A percentile compares a stretch with the other conserved stretches of the same genome.
Conservation (phyloP, 2,329 filamentous ascomycete genomes). For the Parastagonospora nodorum region DNA sequence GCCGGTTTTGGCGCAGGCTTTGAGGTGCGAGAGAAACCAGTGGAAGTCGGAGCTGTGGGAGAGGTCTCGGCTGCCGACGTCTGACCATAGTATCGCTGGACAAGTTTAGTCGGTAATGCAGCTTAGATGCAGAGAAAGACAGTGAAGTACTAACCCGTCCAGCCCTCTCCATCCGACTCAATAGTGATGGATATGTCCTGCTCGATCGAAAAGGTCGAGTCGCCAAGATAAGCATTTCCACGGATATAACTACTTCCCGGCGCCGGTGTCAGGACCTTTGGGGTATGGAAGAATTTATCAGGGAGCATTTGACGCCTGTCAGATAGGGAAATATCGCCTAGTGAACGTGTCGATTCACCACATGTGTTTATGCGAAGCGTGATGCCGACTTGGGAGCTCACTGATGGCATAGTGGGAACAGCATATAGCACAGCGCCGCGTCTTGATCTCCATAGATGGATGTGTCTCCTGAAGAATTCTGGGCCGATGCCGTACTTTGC, state of each 20-base stretch:
- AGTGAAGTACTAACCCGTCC: conserved; percentile 4
- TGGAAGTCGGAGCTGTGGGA: conserved; percentile 1
- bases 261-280: neutral
- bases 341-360: neutral
- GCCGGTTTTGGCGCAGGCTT: neutral
- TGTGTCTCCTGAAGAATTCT: conserved; percentile 11
- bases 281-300: neutral
- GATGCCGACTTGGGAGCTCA: conserved; percentile 2
- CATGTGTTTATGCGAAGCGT: conserved; percentile 8
- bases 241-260: conserved; percentile 7
- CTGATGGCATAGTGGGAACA: conserved; percentile 1
- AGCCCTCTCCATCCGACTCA: conserved; percentile 3
- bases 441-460: conserved; percentile 9
- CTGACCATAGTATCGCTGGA: conserved; percentile 7
- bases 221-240: neutral
- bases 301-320: neutral
- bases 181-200: conserved; percentile 10
- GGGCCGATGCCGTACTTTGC: conserved; percentile 6
- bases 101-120: neutral
- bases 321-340: neutral
- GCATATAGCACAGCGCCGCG: conserved; percentile 8
- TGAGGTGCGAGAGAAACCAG: conserved; percentile 4
- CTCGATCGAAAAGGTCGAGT: conserved; percentile 2
- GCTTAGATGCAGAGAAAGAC: neutral
- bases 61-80: conserved; percentile 3